Base-by-base conservation (phyloP, 1,284 basidiomycete species). In the Mycena sp. region DNA sequence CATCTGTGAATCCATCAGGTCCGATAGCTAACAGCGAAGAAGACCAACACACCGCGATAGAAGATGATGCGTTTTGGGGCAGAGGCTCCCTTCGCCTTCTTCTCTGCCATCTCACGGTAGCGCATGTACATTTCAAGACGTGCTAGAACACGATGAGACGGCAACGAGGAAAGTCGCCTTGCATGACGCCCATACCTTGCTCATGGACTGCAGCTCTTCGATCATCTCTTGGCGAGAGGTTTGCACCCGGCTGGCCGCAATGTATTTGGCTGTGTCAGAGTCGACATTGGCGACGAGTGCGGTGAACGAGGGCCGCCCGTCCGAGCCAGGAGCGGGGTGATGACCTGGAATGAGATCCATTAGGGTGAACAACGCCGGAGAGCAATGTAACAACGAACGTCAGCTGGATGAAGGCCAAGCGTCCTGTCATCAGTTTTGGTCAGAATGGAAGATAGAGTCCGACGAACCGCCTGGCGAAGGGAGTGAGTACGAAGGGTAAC, bases 241-340 rank as follows among this genome's bases (percentile, higher is more conserved):
- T 72, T 93, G 92, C 2, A 90, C 88, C 17, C 85, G 81, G 51
- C 83, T 86, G 40, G 85, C 87, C 35, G 83, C 79, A 52, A 83
- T 77, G 72, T 83, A 85, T 71, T 83, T 83, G 0, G 87, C 87
- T 0, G 83, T 83, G 64, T 87, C 83, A 0, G 85, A 85, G 73
- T 93, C 91, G 37, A 93, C 85, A 65, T 87, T 92, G 26, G 83
- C 90, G 9, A 93, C 92, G 0, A 94, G 77, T 1, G 91, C 81
- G 0, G 91, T 88, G 72, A 91, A 93, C 0, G 92, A 93, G 0
- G 91, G 92, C 4, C 86, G 85, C 14, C 86, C 88, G 14, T 84
- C 84, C 0, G 88, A 85, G 11, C 91, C 91, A 19, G 91, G 90
- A 6, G 90, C 83, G 10, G 92, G 91, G 71, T 94, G 28, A 91